Conservation (phyloP, 1,139 yeast genomes). For the Hanseniaspora gamundiae region DNA sequence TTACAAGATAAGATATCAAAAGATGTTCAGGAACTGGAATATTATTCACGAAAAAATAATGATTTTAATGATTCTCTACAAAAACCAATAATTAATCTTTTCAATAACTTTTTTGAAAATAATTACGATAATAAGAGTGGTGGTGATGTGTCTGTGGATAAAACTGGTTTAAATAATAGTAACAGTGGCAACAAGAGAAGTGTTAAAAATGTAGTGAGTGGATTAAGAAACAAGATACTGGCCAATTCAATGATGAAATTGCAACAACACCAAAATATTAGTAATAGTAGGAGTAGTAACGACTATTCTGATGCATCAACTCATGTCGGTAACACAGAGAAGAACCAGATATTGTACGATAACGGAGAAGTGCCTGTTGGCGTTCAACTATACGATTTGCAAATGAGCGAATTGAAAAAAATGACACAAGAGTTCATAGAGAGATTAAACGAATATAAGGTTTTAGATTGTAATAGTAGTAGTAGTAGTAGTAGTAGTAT, state of each 20-base stretch:
- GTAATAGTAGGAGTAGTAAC: not conserved
- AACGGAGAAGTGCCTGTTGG: slow-evolving; percentile 11
- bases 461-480: no score
- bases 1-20: slow-evolving; percentile 8
- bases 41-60: slow-evolving; percentile 18
- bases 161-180: no score
- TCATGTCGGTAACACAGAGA: slow-evolving; percentile 9
- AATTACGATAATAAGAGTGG: no score
- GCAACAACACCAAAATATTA: no score
- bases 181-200: not conserved
- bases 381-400: slow-evolving; percentile 13
- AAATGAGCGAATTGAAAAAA: slow-evolving; percentile 5
- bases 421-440: slow-evolving; percentile 6
- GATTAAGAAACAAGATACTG: not conserved
- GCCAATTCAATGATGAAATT: no score
- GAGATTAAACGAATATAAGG: slow-evolving; percentile 5
- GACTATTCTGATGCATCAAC: not conserved
- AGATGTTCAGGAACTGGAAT: slow-evolving; percentile 14
- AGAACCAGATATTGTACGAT: not conserved
- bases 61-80: slow-evolving; percentile 18
- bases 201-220: not conserved
- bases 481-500: no score
- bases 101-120: not conserved
- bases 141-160: not conserved
- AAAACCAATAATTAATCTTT: not conserved